Evolutionary conservation across 192 early-diverging fungal species (phyloP).

Genomic region (Linnemannia schmuckeri): DNA sequence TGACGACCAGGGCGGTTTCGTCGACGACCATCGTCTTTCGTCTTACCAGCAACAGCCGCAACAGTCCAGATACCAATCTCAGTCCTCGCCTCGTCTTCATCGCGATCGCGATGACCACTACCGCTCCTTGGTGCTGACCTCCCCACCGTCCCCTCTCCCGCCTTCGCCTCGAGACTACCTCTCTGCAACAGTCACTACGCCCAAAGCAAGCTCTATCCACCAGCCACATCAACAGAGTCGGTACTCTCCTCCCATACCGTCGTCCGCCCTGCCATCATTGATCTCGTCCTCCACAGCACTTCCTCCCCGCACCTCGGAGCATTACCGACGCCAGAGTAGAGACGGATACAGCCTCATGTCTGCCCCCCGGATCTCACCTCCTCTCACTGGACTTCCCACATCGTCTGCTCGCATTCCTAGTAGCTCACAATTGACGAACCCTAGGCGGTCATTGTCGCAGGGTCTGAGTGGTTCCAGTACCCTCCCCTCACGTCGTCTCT

Average conservation of each 20-base stretch:
- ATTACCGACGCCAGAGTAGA: conserved; percentile 30
- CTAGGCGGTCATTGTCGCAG: conserved; percentile 25
- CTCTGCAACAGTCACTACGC: background rate
- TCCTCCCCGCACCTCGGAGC: conserved; percentile 15
- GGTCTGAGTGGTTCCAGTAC: conserved; percentile 1
- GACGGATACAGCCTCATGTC: conserved; percentile 34
- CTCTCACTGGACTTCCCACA: conserved; percentile 1
- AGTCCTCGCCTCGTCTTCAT: conserved; percentile 6
- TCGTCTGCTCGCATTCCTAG: background rate
- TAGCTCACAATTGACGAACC: background rate
- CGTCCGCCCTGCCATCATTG: background rate
- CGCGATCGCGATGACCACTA: background rate
- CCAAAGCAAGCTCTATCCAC: background rate
- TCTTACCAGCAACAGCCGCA: background rate
- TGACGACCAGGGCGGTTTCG: conserved; percentile 1
- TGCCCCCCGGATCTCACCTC: conserved; percentile 32
- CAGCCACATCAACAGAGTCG: background rate
- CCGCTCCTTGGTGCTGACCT: background rate
- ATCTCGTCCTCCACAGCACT: too few species aligned
- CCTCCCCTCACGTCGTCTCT: conserved; percentile 14
- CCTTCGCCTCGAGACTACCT: conserved; percentile 22
- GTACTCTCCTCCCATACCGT: conserved; percentile 9
- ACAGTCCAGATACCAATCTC: conserved; percentile 1
- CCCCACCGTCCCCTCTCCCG: background rate
- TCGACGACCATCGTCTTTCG: conserved; percentile 9